A percentile compares a stretch with the other conserved stretches of the same genome.
Evolutionary conservation across 2,329 filamentous ascomycete genomes (phyloP).

Genomic region (Pseudogymnoascus sp.): DNA sequence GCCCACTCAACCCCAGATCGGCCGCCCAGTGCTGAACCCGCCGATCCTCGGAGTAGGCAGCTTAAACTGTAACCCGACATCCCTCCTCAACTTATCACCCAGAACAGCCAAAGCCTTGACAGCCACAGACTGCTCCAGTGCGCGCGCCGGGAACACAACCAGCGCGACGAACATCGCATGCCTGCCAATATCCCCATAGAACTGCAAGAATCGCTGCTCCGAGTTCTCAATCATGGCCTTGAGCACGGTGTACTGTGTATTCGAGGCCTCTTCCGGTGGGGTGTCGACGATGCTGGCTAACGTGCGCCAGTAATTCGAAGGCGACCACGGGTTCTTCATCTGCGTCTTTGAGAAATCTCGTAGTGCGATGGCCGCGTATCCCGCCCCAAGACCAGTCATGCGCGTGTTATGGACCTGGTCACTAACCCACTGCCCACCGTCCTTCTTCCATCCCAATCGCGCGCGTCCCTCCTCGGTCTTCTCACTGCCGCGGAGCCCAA

Average conservation of each 20-base stretch:
- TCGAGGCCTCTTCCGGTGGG: slow-evolving; percentile 55
- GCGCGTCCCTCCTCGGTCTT: slow-evolving; percentile 57
- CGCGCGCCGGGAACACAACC: slow-evolving; percentile 60
- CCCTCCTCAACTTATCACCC: slow-evolving; percentile 42
- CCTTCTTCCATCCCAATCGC: slow-evolving; percentile 65
- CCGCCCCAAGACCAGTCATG: slow-evolving; percentile 75
- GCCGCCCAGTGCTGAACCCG: background rate
- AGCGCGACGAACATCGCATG: slow-evolving; percentile 62
- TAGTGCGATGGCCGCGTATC: slow-evolving; percentile 73
- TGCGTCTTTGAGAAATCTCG: slow-evolving; percentile 68
- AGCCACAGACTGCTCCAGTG: slow-evolving; percentile 37
- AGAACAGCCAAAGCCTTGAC: slow-evolving; percentile 45
- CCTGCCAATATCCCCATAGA: slow-evolving; percentile 72
- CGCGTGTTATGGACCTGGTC: slow-evolving; percentile 70
- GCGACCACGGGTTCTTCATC: slow-evolving; percentile 64
- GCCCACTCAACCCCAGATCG: background rate
- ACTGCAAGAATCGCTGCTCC: slow-evolving; percentile 65
- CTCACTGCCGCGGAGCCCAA: slow-evolving; percentile 71
- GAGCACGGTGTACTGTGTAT: slow-evolving; percentile 64
- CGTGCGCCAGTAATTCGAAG: slow-evolving; percentile 72
- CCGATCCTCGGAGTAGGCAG: background rate
- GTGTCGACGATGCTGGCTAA: slow-evolving; percentile 71
- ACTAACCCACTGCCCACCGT: slow-evolving; percentile 47
- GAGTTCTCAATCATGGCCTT: slow-evolving; percentile 64
- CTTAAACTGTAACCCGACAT: slow-evolving; percentile 36